A percentile compares a stretch with the other conserved stretches of the same genome.
phyloP scores from a whole-genome alignment of 768 basidiomycete genomes.

The Floccularia luteovirens region DNA sequence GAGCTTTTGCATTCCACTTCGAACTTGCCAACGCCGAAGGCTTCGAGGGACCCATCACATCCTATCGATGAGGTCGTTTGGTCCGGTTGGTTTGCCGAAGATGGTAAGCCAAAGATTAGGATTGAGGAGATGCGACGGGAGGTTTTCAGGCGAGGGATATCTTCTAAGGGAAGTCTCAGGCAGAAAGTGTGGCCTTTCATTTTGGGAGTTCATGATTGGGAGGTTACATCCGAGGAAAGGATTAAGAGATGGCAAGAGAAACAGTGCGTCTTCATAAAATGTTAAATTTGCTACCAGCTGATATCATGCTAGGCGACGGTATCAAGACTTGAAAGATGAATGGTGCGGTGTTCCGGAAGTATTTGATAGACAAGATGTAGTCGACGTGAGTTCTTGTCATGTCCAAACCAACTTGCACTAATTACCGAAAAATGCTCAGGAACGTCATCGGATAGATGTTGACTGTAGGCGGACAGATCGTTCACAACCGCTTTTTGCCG shows the following conservation, averaged over 20 bases:
- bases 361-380: constrained; percentile 69
- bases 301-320: constrained; percentile 43
- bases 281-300: neutral
- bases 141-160: constrained; percentile 72
- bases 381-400: constrained; percentile 49
- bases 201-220: constrained; percentile 81
- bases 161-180: constrained; percentile 44
- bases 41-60: constrained; percentile 72
- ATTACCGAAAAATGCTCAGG: constrained; percentile 28
- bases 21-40: constrained; percentile 74
- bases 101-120: constrained; percentile 60
- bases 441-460: constrained; percentile 92
- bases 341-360: constrained; percentile 85
- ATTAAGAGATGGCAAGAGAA: constrained; percentile 54
- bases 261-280: constrained; percentile 29
- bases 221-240: constrained; percentile 55
- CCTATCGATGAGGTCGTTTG: constrained; percentile 73
- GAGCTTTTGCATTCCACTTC: constrained; percentile 76
- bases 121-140: constrained; percentile 68
- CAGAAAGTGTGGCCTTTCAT: constrained; percentile 88
- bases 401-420: constrained; percentile 1
- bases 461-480: constrained; percentile 96
- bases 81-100: constrained; percentile 69
- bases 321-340: constrained; percentile 62
- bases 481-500: constrained; percentile 82